Evolutionary conservation across 768 basidiomycete genomes (phyloP).

Genomic region (Amanita pallidorosea): DNA sequence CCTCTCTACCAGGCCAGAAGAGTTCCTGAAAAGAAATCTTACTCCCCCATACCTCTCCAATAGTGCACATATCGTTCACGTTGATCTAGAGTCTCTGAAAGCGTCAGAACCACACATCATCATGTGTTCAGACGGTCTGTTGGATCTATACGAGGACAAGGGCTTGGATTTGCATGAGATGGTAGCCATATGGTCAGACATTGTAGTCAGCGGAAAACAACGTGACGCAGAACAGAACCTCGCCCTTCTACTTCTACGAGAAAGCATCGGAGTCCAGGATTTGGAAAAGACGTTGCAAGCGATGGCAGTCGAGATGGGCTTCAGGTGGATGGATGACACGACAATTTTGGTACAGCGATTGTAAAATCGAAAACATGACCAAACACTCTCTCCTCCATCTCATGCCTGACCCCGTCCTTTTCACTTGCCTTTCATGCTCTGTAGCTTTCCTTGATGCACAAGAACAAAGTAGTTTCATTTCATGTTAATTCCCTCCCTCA

Average conservation of each 20-base stretch:
- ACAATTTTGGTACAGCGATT: conserved; percentile 33
- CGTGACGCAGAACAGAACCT: conserved; percentile 16
- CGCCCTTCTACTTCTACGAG: conserved; percentile 31
- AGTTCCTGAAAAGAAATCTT: conserved; percentile 30
- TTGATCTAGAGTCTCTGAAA: conserved; percentile 17
- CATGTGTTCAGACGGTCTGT: conserved; percentile 42
- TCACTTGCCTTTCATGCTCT: conserved; percentile 86
- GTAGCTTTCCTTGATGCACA: conserved; percentile 78
- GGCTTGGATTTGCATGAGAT: conserved; percentile 18
- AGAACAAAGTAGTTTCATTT: conserved; percentile 60
- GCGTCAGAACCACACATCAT: conserved; percentile 25
- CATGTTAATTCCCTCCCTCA: background rate
- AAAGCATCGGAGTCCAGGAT: conserved; percentile 33
- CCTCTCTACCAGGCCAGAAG: conserved; percentile 23
- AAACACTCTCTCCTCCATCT: background rate
- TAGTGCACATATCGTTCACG: conserved; percentile 30
- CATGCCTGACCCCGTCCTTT: conserved; percentile 35
- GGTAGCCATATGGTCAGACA: conserved; percentile 25
- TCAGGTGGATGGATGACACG: conserved; percentile 50
- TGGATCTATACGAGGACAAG: conserved; percentile 30
- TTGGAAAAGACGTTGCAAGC: conserved; percentile 28
- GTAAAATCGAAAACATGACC: conserved; percentile 5
- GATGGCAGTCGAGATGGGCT: conserved; percentile 36
- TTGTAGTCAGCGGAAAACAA: conserved; percentile 14
- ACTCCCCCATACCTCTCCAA: conserved; percentile 47